phyloP scores from a whole-genome alignment of 257 asterid genomes.

The Solanum sitiens region DNA sequence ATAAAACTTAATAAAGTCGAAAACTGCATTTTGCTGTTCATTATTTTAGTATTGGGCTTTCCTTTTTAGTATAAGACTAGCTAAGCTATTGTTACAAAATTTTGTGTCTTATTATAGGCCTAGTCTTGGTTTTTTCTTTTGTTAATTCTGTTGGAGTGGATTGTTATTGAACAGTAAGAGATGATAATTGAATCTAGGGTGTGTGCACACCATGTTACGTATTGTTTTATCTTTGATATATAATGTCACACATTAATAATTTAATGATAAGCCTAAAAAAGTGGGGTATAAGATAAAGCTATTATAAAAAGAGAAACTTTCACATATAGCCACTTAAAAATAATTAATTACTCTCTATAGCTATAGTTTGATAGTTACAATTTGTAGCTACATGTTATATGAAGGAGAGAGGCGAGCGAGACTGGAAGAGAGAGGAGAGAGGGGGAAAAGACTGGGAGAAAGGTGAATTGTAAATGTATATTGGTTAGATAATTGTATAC shows the following conservation, averaged over 20 bases:
- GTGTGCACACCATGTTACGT: not conserved
- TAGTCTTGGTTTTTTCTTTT: not conserved
- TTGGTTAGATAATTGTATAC: too few relatives aligned
- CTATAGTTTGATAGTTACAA: too few relatives aligned
- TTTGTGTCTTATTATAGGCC: not conserved
- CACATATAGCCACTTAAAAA: too few relatives aligned
- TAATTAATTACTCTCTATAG: too few relatives aligned
- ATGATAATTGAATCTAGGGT: not conserved
- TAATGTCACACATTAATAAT: too few relatives aligned
- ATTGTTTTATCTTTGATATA: rapidly evolving
- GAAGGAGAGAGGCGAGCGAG: too few relatives aligned
- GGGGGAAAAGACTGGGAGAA: too few relatives aligned
- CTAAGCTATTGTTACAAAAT: not conserved
- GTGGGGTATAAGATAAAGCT: not conserved
- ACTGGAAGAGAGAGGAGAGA: too few relatives aligned
- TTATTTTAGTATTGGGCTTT: not conserved
- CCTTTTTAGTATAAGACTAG: not conserved
- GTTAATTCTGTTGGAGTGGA: not conserved
- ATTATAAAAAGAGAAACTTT: too few relatives aligned
- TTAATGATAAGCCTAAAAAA: too few relatives aligned
- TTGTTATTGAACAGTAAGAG: not conserved
- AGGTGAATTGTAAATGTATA: too few relatives aligned
- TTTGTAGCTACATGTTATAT: too few relatives aligned
- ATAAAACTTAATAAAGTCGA: not conserved
- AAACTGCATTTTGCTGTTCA: not conserved